Evolutionary conservation across 2,329 filamentous ascomycete species (phyloP), one percentile per base, ranked within the genome.

Genomic region (Alternaria ethzedia): DNA sequence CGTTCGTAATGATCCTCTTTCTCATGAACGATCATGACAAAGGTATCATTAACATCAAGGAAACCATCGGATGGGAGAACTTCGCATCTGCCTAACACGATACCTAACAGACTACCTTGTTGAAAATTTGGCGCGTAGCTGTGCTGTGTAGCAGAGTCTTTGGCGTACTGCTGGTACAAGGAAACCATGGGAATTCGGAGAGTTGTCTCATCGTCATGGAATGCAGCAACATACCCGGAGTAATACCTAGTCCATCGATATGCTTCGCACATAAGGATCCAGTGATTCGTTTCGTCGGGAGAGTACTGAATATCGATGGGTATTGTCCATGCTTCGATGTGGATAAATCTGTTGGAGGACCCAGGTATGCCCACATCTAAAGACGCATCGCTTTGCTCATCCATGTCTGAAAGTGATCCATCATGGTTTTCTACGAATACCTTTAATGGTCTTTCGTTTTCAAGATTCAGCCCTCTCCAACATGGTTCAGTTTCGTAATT

Each of bases 151-250:
- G 10, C 2, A 30, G 8, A 11, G 4, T 1, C 4, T 1, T 30
- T 50, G 6, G 5, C 6, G 6, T 30, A 2, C n/a, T 11, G 26
- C n/a, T 30, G 25, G 10, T 50, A 2, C 6, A 50, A 20, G 8
- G n/a, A 13, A 21, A 1, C 0, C 6, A 50, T 1, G 0, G 46
- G n/a, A 50, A 20, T 0, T 1, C 28, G 6, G 6, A 30, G 3
- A 0, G 11, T 9, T 6, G 0, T 5, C 10, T 20, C 2, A 13
- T 30, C 26, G 6, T 13, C 5, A 15, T 50, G 25, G 4, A 21
- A 50, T 30, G 7, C 2, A 3, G n/a, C 46, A 20, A 50, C 5
- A 15, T 30, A 50, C 2, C 46, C 46, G 4, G 46, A 50, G 25
- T 25, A 9, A 6, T 20, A 17, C 1, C 9, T 5, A 7, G 11